Base-by-base conservation (phyloP, 164 flowering plant species). In the Sextonia rubra region DNA sequence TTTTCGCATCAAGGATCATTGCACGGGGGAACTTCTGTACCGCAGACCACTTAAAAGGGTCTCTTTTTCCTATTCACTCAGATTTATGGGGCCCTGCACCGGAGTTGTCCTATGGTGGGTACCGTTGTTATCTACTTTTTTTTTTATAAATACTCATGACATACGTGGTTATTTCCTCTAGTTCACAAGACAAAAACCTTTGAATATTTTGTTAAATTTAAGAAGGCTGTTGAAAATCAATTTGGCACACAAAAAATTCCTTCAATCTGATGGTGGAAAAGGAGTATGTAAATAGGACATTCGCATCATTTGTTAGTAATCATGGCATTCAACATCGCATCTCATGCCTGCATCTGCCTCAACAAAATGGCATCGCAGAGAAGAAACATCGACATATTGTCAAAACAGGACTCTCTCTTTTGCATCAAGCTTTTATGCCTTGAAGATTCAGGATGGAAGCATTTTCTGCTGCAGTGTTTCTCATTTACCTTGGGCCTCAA, bases 1-100 rank as follows among this genome's bases (percentile, higher is more conserved):
- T 18, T 70, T 55, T 70, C 56, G 47, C 47, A n/a, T 56, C 5
- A 56, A 70, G 64, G 64, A 70, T 8, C 72, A 1, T 6, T 6
- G 25, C 30, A 60, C 37, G 72, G 48, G 72, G 47, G 56, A 70
- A 23, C 12, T 47, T 23, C 29, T 8, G 4, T 60, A 5, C 20
- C 15, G 20, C 18, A 60, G 60, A 15, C 60, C n/a, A 60, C 52
- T 62, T 70, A 27, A 70, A 70, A 25, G 24, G n/a, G 0, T 5
- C 26, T 1, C 30, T 70, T 3, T 70, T 23, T 58, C 64, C 23
- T 4, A 55, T 70, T 11, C 26, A 47, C 26, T 29, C 22, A 47
- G 3, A 25, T 18, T 14, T 30, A 5, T n/a, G n/a, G n/a, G n/a
- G n/a, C n/a, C 24, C 58, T n/a, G 12, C 2, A n/a, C 71, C 58